Evolutionary conservation across 768 basidiomycete genomes (phyloP), one percentile per base, ranked within the genome.

Genomic region (Neoboletus magnificus): DNA sequence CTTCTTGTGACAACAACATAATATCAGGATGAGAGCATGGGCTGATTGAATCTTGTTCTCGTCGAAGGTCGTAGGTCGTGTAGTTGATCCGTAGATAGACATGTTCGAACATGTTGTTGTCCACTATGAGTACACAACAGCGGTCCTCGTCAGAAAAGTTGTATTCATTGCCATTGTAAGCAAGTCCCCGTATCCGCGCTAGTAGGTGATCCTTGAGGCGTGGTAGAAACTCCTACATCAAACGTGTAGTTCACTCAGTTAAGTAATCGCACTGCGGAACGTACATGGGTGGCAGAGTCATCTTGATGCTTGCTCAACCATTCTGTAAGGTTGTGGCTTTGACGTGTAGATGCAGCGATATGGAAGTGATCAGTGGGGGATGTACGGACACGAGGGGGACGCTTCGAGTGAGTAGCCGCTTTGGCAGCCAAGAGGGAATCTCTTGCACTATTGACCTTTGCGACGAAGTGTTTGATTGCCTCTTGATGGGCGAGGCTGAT

Each of bases 51-150:
- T n/a, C n/a, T n/a, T n/a, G n/a, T n/a, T n/a, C n/a, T n/a, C n/a
- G n/a, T n/a, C n/a, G n/a, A n/a, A n/a, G n/a, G n/a, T n/a, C n/a
- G n/a, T n/a, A n/a, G n/a, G n/a, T n/a, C n/a, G n/a, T n/a, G n/a
- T n/a, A n/a, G n/a, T n/a, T n/a, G n/a, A n/a, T n/a, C n/a, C n/a
- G n/a, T n/a, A n/a, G 47, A 67, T 69, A 67, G n/a, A 62, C 58
- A 32, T 72, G 71, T 0, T 46, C 4, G 40, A 56, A 71, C 9
- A 73, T 43, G 6, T 55, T 52, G 50, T 72, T 59, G 46, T 63
- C 40, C 1, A 39, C 8, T 7, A 71, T 47, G 0, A 57, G 15
- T 0, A 79, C 22, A 3, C 32, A 48, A 30, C 16, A 6, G 3
- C 53, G 65, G 11, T 78, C 66, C 2, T 54, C 44, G 1, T 62